phyloP scores from a whole-genome alignment of 305 asterid species.

The Solanum chacoense region DNA sequence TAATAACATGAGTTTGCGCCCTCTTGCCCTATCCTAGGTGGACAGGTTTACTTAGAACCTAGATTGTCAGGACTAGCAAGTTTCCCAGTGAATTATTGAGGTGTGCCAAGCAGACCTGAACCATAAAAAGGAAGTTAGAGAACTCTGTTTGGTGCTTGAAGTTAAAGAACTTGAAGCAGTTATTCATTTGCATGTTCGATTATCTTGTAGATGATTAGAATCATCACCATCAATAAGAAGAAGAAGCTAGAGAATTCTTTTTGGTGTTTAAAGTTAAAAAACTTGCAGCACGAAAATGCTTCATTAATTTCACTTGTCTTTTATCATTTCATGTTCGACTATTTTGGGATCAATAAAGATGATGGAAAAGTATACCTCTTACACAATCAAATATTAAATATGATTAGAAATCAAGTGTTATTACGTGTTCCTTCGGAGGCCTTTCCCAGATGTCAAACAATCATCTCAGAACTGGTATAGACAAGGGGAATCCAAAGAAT shows the following conservation, averaged over 20 bases:
- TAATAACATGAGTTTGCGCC: background rate
- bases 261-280: background rate
- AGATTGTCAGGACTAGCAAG: background rate
- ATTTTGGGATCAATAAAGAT: background rate
- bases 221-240: background rate
- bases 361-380: background rate
- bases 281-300: background rate
- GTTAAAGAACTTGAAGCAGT: background rate
- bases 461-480: background rate
- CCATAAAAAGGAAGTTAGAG: background rate
- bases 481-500: background rate
- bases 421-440: background rate
- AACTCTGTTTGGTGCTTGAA: background rate
- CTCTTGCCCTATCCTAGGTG: background rate
- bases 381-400: background rate
- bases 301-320: background rate
- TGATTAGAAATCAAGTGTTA: background rate
- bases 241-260: background rate
- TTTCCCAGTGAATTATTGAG: background rate
- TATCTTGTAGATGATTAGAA: background rate
- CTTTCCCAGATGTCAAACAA: background rate
- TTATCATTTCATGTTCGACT: background rate
- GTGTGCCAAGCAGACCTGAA: background rate
- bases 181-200: background rate
- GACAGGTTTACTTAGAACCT: background rate